Base-by-base conservation (phyloP, 1,284 basidiomycete species). In the Laetiporus sulphureus region DNA sequence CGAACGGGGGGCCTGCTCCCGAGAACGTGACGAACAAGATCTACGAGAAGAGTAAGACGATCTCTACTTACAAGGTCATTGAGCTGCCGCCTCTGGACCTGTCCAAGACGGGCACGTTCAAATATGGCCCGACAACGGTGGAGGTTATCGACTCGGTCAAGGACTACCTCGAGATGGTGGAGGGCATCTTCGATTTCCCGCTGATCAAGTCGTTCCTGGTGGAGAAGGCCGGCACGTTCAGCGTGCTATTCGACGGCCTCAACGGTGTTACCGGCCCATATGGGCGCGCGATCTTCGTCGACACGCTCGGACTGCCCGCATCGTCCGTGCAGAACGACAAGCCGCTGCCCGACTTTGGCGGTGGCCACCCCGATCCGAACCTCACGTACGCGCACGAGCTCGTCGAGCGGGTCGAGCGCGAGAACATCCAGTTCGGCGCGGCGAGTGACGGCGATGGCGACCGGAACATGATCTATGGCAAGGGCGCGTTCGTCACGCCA, bases 401-500 rank as follows among this genome's bases (percentile, higher is more conserved):
- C 42, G 95, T 99, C 38, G 90, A 94, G 51, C 83, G 75, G 15
- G 95, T 99, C 30, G 94, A 99, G 67, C 72, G 72, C 58, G 75
- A 90, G 42, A 75, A 81, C 54, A 94, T 99, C 55, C 73, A 80
- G 37, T 99, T 99, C 58, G 95, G 95, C 47, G 96, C 96, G 25
- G 95, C 95, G 4, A 91, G 86, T 48, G 95, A 99, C 62, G 95
- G 95, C 37, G 95, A 99, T 59, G 95, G 95, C 32, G 95, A 99
- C 67, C 73, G 95, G 48, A 99, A 99, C 76, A 99, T 99, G 95
- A 99, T 99, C 63, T 98, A 99, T 67, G 96, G 95, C 58, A 88
- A 91, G 65, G 84, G 87, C 52, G 96, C 95, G 23, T 99, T 99
- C 65, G 96, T 99, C 50, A 99, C 94, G 25, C 95, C 95, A 13